A percentile compares a stretch with the other conserved stretches of the same genome.
Conservation (phyloP, 2,329 filamentous ascomycete species). For the Fusarium robinianum region DNA sequence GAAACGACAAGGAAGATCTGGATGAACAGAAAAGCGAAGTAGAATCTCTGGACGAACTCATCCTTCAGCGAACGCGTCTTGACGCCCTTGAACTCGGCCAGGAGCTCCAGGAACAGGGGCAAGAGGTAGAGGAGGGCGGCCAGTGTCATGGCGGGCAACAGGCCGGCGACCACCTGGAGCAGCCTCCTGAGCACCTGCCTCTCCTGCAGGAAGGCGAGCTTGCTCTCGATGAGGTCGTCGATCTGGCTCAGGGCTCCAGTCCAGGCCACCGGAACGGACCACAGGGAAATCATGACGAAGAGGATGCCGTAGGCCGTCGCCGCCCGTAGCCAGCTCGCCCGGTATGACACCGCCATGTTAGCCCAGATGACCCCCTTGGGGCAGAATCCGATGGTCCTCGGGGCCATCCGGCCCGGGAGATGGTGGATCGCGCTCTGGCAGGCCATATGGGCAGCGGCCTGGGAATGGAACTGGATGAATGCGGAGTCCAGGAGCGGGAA, state of each 20-base stretch:
- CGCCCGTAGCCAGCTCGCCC: slow-evolving; percentile 80
- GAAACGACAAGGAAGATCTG: slow-evolving; percentile 94
- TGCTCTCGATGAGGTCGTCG: slow-evolving; percentile 65
- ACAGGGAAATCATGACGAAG: slow-evolving; percentile 78
- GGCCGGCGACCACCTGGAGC: slow-evolving; percentile 73
- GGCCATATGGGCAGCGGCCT: slow-evolving; percentile 97
- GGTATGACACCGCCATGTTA: slow-evolving; percentile 96
- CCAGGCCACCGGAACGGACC: slow-evolving; percentile 89
- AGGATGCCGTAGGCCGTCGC: slow-evolving; percentile 68
- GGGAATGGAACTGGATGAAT: slow-evolving; percentile 98
- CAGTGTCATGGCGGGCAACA: slow-evolving; percentile 78
- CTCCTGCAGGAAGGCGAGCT: slow-evolving; percentile 70
- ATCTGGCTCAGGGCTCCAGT: slow-evolving; percentile 83
- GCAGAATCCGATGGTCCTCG: slow-evolving; percentile 89
- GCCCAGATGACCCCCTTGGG: slow-evolving; percentile 94
- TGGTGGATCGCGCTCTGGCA: slow-evolving; percentile 92
- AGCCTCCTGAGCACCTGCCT: slow-evolving; percentile 65
- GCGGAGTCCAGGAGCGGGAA: slow-evolving; percentile 95
- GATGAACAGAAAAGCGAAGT: slow-evolving; percentile 92
- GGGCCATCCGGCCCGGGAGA: slow-evolving; percentile 89
- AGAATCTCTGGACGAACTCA: slow-evolving; percentile 85
- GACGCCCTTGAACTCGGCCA: slow-evolving; percentile 75
- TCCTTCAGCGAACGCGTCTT: slow-evolving; percentile 81
- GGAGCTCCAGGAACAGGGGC: slow-evolving; percentile 74
- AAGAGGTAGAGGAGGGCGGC: slow-evolving; percentile 79